Base-by-base conservation (phyloP, 2,329 filamentous ascomycete species). In the Colletotrichum godetiae region DNA sequence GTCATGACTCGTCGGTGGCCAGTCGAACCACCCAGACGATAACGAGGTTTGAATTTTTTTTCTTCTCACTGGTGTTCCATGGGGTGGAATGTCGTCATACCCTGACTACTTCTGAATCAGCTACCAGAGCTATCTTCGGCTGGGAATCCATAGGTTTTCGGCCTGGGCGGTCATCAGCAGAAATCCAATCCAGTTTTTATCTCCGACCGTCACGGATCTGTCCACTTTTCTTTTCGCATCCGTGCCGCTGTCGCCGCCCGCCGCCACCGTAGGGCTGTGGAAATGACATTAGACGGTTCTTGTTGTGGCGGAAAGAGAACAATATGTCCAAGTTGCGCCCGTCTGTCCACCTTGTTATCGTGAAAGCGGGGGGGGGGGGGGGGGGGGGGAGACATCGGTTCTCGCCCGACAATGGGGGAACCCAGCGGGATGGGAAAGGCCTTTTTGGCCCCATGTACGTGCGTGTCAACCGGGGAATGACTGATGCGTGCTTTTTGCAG, bases 1-100 rank as follows among this genome's bases (percentile, higher is more conserved):
- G 22, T 19, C 67, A 73, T 73, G 71, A 73, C 71, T 73, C 71
- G 71, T 53, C 27, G 19, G 65, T 61, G 49, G 67, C 55, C 71
- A 59, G 46, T 62, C 24, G 52, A 35, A 52, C 57, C 57, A 57
- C 56, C 24, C n/a, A 42, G 56, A 24, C 46, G 56, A 69, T 22
- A 27, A 42, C 24, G 69, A 72, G 24, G 12, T 31, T 15, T 4
- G 8, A 62, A 5, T 1, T 62, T 61, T 46, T 57, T 57, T 58
- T 27, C 8, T 3, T 13, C 15, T 58, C 29, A 8, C 6, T 24
- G 12, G 22, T 19, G 22, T 15, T 13, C 1, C 19, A 7, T 29
- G 8, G 10, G 19, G 7, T n/a, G 42, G 3, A 42, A 49, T 68
- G 64, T 53, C 68, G 68, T 72, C 68, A 72, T 72, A 27, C 12